These are phyloP conservation scores for Calocybe gangraenosa DNA, from an alignment of 768 basidiomycete genomes.

Conservation along the genomic window DNA sequence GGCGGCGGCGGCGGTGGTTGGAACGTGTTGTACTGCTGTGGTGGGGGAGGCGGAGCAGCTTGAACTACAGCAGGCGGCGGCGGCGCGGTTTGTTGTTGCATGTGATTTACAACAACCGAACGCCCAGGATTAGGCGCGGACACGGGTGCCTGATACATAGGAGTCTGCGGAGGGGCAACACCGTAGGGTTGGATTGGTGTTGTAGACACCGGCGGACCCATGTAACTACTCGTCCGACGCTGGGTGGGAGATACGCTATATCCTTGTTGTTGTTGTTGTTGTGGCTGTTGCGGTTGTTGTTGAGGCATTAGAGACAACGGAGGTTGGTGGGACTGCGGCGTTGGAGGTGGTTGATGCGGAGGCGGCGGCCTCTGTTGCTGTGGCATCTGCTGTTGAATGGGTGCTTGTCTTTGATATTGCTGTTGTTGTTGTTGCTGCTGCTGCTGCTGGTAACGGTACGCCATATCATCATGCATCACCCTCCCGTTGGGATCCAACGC, in stretches of 20 bases:
- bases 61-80: conserved; percentile 5
- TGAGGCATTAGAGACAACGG: not conserved
- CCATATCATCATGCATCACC: conserved; percentile 80
- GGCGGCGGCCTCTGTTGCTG: conserved; percentile 20
- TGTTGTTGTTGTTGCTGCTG: conserved; percentile 31
- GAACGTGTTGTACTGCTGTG: not conserved
- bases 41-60: conserved; percentile 9
- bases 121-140: no score
- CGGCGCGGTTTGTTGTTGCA: not conserved
- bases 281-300: conserved; percentile 10
- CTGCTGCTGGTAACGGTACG: conserved; percentile 49
- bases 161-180: conserved; percentile 26
- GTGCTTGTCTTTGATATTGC: conserved; percentile 19
- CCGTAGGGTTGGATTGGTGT: conserved; percentile 31
- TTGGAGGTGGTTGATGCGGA: not conserved
- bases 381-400: conserved; percentile 20
- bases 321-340: conserved; percentile 10
- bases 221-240: conserved; percentile 26
- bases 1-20: conserved; percentile 6
- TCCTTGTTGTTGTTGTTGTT: conserved; percentile 22
- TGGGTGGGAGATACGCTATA: not conserved
- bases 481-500: conserved; percentile 75
- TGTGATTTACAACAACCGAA: no score
- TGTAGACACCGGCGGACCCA: conserved; percentile 20
- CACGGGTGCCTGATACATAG: conserved; percentile 17